phyloP scores from a whole-genome alignment of 768 basidiomycete genomes.

The Obba rivulosa region DNA sequence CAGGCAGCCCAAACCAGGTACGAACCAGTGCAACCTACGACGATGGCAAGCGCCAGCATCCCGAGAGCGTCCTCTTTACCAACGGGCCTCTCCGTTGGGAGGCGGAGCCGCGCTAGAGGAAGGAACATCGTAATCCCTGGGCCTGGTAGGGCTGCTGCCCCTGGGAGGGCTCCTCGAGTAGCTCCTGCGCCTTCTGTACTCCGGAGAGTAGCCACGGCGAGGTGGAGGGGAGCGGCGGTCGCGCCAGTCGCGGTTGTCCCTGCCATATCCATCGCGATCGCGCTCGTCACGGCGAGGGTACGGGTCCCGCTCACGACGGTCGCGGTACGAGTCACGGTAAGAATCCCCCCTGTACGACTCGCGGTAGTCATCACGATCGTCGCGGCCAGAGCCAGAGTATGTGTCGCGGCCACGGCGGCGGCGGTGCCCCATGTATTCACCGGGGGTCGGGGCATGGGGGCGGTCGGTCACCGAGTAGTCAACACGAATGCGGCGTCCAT shows the following conservation, averaged over 20 bases:
- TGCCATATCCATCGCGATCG: slow-evolving; percentile 53
- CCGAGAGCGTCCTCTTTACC: slow-evolving; percentile 48
- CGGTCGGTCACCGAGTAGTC: slow-evolving; percentile 94
- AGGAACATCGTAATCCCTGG: slow-evolving; percentile 42
- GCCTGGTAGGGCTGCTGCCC: slow-evolving; percentile 50
- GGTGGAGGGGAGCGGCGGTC: slow-evolving; percentile 73
- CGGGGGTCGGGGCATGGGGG: slow-evolving; percentile 94
- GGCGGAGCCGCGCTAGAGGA: slow-evolving; percentile 24
- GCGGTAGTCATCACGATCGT: slow-evolving; percentile 35
- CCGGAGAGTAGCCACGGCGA: slow-evolving; percentile 68
- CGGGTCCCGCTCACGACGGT: slow-evolving; percentile 41
- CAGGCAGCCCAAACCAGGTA: slow-evolving; percentile 18
- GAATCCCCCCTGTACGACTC: slow-evolving; percentile 33
- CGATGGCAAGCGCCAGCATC: slow-evolving; percentile 16
- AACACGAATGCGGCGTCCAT: slow-evolving; percentile 93
- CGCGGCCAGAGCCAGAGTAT: slow-evolving; percentile 27
- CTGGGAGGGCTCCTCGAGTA: slow-evolving; percentile 78
- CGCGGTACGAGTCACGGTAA: slow-evolving; percentile 39
- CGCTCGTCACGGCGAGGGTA: slow-evolving; percentile 44
- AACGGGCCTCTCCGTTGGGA: slow-evolving; percentile 45
- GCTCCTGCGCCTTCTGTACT: slow-evolving; percentile 69
- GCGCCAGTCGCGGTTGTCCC: slow-evolving; percentile 72
- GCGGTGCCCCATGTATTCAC: slow-evolving; percentile 95
- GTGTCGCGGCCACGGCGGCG: slow-evolving; percentile 46
- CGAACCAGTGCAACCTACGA: slow-evolving; percentile 20